These are phyloP conservation scores for Diphasiastrum complanatum DNA, from an alignment of 83 land plant species.

Conservation along the genomic window DNA sequence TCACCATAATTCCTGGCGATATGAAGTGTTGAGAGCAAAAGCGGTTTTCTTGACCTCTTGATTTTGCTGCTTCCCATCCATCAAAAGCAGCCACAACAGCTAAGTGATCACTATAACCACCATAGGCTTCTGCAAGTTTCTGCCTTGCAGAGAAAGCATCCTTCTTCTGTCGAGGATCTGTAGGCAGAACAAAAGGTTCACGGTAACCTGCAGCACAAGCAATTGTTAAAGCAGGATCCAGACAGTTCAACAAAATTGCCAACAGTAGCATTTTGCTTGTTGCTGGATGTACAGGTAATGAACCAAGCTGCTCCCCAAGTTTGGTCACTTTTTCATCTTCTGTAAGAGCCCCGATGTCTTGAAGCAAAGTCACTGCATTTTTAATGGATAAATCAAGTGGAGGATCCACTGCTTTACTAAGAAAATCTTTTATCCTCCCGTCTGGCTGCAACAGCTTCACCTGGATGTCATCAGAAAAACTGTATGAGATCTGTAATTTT, in stretches of 20 bases:
- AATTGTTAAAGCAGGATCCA: conserved; percentile 87
- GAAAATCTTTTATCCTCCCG: conserved; percentile 54
- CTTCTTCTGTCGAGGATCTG: conserved; percentile 61
- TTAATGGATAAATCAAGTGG: conserved; percentile 66
- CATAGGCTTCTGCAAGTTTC: conserved; percentile 62
- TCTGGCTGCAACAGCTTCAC: conserved; percentile 77
- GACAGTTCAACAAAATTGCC: conserved; percentile 83
- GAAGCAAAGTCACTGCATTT: conserved; percentile 66
- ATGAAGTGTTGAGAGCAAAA: conserved; percentile 71
- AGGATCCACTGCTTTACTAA: conserved; percentile 81
- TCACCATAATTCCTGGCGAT: conserved; percentile 61
- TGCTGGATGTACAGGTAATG: conserved; percentile 88
- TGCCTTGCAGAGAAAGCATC: conserved; percentile 53
- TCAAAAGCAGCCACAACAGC: conserved; percentile 89
- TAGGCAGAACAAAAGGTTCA: conserved; percentile 87
- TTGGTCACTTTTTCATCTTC: conserved; percentile 69
- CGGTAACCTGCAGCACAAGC: conserved; percentile 83
- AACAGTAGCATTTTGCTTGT: conserved; percentile 95
- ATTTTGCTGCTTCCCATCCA: conserved; percentile 70
- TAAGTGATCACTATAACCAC: conserved; percentile 87
- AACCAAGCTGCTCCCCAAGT: conserved; percentile 81
- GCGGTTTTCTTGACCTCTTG: conserved; percentile 37
- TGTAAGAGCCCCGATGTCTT: conserved; percentile 87
- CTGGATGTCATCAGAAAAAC: conserved; percentile 40
- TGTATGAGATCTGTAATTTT: background rate